phyloP scores from a whole-genome alignment of 2,329 filamentous ascomycete genomes.

The Tolypocladium album region DNA sequence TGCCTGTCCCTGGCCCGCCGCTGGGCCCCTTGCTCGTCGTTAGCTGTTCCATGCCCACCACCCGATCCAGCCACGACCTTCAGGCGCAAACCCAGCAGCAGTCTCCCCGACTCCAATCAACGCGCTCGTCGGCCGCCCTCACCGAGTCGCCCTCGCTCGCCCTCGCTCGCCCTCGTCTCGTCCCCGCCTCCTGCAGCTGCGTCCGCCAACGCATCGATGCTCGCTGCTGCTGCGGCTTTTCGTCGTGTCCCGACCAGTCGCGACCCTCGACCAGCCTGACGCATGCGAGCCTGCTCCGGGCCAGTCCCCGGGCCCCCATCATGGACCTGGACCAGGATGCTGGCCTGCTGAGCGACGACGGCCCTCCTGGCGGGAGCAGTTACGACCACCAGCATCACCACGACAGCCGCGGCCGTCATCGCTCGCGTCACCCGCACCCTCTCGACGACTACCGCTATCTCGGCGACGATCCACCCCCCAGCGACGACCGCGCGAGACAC shows the following conservation, averaged over 20 bases:
- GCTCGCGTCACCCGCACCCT: slow-evolving; percentile 14
- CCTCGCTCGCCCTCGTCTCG: background rate
- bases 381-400: slow-evolving; percentile 14
- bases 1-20: background rate
- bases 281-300: slow-evolving; percentile 32
- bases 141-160: background rate
- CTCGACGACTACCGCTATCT: slow-evolving; percentile 12
- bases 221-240: slow-evolving; percentile 32
- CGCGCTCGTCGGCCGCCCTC: background rate
- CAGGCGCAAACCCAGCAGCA: background rate
- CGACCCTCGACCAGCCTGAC: slow-evolving; percentile 30
- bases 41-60: background rate
- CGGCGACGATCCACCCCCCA: slow-evolving; percentile 1
- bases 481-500: slow-evolving; percentile 1
- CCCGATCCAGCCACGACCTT: background rate
- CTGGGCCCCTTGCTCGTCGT: background rate
- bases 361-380: slow-evolving; percentile 8
- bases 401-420: slow-evolving; percentile 7
- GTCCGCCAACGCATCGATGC: slow-evolving; percentile 35
- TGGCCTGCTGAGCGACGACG: slow-evolving; percentile 11
- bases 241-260: slow-evolving; percentile 27
- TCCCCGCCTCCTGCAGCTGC: background rate
- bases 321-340: slow-evolving; percentile 20
- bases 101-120: background rate
- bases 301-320: slow-evolving; percentile 9